Percentiles rank a stretch among this genome's conserved stretches.
Evolutionary conservation across 495 filamentous ascomycete species (phyloP).

Genomic region (Hypoxylon fragiforme): DNA sequence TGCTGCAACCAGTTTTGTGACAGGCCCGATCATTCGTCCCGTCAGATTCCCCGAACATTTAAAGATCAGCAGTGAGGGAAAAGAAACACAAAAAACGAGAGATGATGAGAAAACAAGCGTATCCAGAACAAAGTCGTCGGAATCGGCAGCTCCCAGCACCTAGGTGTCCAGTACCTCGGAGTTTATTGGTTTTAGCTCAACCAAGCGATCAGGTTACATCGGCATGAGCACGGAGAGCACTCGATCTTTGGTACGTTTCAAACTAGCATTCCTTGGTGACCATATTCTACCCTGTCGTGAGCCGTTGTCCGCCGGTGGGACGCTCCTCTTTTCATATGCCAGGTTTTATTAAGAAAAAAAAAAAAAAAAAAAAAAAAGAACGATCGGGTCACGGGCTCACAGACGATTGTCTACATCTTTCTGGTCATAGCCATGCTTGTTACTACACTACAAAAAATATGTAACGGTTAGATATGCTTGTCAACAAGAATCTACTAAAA

Average conservation of each 20-base stretch:
- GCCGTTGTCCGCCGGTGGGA: constrained; percentile 31
- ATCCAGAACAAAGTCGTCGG: constrained; percentile 9
- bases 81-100: neutral
- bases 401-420: constrained; percentile 22
- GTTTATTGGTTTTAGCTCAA: constrained; percentile 33
- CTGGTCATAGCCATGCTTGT: constrained; percentile 33
- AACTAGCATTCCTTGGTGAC: constrained; percentile 32
- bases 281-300: constrained; percentile 35
- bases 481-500: constrained; percentile 24
- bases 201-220: constrained; percentile 39
- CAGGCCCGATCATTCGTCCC: constrained; percentile 11
- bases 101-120: constrained; percentile 6
- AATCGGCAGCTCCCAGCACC: constrained; percentile 25
- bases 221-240: constrained; percentile 33
- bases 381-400: constrained; percentile 35
- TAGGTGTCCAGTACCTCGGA: constrained; percentile 32
- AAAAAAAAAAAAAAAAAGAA: constrained; percentile 11
- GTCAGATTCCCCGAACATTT: constrained; percentile 1
- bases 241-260: constrained; percentile 40
- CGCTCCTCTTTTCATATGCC: constrained; percentile 38
- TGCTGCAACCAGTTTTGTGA: constrained; percentile 21
- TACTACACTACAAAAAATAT: too few species aligned
- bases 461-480: too few species aligned
- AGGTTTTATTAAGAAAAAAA: constrained; percentile 32
- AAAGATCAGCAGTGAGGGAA: neutral